Conservation (phyloP, 257 asterid genomes). For the Solanum etuberosum region DNA sequence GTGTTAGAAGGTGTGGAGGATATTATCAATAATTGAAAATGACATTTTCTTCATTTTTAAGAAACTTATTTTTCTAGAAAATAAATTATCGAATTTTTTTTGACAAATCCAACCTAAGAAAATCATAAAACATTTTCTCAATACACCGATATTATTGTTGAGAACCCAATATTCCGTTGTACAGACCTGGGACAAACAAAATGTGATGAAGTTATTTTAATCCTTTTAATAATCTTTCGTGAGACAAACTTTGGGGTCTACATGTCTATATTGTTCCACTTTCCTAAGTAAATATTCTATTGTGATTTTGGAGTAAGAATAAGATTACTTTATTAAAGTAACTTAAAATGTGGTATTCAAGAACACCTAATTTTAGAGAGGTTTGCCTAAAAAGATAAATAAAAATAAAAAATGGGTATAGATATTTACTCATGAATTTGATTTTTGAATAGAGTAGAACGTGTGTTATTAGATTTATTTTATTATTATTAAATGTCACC, state of each 20-base stretch:
- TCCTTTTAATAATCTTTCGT: neutral
- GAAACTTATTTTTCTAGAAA: neutral
- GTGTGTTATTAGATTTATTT: neutral
- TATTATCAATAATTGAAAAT: too few relatives aligned
- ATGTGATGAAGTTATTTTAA: neutral
- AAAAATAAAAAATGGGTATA: neutral
- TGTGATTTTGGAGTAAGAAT: neutral
- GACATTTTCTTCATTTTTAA: neutral
- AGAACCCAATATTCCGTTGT: neutral
- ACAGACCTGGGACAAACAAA: neutral
- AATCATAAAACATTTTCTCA: neutral
- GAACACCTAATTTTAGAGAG: neutral
- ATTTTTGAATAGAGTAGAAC: neutral
- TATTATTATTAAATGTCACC: neutral
- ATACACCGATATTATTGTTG: neutral
- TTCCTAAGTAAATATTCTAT: neutral
- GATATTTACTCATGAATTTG: neutral
- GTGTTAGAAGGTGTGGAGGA: neutral
- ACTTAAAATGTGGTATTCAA: neutral
- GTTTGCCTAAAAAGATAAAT: neutral
- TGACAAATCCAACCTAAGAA: neutral
- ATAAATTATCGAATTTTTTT: neutral
- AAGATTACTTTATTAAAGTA: neutral
- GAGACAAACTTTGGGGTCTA: neutral
- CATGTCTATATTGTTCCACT: neutral